Percentiles rank a stretch among this genome's conserved stretches.
These are phyloP conservation scores for Cyberlindnera euphorbiiphila DNA, from an alignment of 805 yeast genomes.

Conservation along the genomic window DNA sequence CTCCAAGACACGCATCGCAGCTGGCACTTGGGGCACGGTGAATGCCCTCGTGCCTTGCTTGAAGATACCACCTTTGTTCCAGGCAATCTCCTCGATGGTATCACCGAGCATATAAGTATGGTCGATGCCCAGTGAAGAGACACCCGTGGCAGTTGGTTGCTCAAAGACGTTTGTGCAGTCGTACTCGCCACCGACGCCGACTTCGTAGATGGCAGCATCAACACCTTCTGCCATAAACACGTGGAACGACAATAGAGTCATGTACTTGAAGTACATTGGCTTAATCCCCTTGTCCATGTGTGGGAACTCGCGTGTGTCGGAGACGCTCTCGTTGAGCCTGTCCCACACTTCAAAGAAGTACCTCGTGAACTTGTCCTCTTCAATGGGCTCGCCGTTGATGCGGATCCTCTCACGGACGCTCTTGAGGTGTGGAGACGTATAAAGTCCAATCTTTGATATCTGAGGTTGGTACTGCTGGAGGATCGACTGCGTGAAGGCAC, in stretches of 20 bases:
- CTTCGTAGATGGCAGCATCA: conserved; percentile 94
- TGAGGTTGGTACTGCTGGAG: conserved; percentile 51
- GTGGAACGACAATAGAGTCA: conserved; percentile 88
- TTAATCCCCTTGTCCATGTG: conserved; percentile 68
- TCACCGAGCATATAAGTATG: conserved; percentile 77
- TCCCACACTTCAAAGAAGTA: conserved; percentile 97
- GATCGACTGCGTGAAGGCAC: conserved; percentile 88
- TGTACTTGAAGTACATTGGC: conserved; percentile 90
- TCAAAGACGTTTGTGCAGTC: conserved; percentile 92
- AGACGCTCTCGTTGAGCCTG: conserved; percentile 52
- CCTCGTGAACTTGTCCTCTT: conserved; percentile 73
- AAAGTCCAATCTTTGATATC: conserved; percentile 75
- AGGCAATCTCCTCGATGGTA: conserved; percentile 84
- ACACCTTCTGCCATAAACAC: conserved; percentile 84
- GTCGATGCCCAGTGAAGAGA: conserved; percentile 85
- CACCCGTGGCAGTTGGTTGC: conserved; percentile 80
- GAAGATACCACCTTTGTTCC: conserved; percentile 95
- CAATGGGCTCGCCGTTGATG: conserved; percentile 81
- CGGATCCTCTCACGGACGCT: conserved; percentile 89
- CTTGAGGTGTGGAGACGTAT: conserved; percentile 93
- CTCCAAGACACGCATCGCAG: conserved; percentile 51
- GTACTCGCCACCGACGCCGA: conserved; percentile 96
- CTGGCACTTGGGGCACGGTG: conserved; percentile 56
- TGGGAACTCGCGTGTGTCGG: conserved; percentile 60
- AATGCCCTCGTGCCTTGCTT: conserved; percentile 65